Percentiles rank a stretch among this genome's conserved stretches.
These are phyloP conservation scores for Fusarium continuum DNA, from an alignment of 2,329 filamentous ascomycete genomes.

Conservation along the genomic window DNA sequence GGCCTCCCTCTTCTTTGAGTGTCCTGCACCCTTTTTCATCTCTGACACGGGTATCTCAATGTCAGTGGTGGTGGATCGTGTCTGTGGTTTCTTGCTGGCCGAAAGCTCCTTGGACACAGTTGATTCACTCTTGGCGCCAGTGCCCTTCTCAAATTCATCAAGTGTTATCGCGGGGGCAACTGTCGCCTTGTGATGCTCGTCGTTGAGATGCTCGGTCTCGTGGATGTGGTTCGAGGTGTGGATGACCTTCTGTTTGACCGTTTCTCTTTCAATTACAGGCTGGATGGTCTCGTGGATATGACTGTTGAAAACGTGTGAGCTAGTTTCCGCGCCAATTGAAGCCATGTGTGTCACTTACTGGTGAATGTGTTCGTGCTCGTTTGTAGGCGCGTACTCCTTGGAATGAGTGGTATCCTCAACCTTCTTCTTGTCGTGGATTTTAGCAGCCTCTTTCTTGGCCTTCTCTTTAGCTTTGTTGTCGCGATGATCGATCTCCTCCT, in stretches of 20 bases:
- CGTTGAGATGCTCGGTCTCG: constrained; percentile 22
- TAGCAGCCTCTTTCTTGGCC: constrained; percentile 25
- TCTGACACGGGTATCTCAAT: too few species aligned
- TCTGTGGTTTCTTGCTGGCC: too few species aligned
- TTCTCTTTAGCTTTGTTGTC: constrained; percentile 10
- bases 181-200: constrained; percentile 14
- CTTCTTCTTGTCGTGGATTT: constrained; percentile 14
- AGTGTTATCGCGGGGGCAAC: constrained; percentile 10
- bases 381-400: constrained; percentile 6
- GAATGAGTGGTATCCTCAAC: constrained; percentile 21
- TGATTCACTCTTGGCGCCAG: not conserved
- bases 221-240: constrained; percentile 23
- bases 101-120: constrained; percentile 5
- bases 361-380: constrained; percentile 22
- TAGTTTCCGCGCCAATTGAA: rapidly evolving
- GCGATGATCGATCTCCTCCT: constrained; percentile 26
- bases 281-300: constrained; percentile 28
- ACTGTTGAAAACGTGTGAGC: not conserved
- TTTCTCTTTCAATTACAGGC: constrained; percentile 29
- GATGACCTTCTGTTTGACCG: constrained; percentile 25
- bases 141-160: constrained; percentile 14
- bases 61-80: too few species aligned
- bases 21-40: too few species aligned
- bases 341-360: not conserved
- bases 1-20: too few species aligned